Conservation (phyloP, 2,329 filamentous ascomycete genomes). For the Cladosporium sp. region DNA sequence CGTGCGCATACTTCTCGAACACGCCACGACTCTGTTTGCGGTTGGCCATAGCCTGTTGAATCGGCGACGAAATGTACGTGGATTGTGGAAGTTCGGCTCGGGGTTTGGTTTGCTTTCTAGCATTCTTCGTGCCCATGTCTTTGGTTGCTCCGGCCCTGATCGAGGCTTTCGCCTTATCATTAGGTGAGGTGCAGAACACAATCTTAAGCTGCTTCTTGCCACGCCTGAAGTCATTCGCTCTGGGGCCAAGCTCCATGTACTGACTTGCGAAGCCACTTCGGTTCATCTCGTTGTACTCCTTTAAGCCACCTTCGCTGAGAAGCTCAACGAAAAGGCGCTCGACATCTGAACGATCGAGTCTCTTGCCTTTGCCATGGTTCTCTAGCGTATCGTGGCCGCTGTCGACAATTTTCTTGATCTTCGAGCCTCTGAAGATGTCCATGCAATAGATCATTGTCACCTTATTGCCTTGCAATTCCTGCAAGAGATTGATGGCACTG, state of each 20-base stretch:
- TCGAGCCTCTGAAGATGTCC: slow-evolving; percentile 77
- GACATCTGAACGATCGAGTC: slow-evolving; percentile 71
- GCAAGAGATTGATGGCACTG: slow-evolving; percentile 68
- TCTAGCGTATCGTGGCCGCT: slow-evolving; percentile 53
- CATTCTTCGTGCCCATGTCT: slow-evolving; percentile 13
- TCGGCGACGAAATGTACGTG: slow-evolving; percentile 67
- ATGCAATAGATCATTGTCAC: slow-evolving; percentile 78
- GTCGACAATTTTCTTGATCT: slow-evolving; percentile 58
- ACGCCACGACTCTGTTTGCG: slow-evolving; percentile 32
- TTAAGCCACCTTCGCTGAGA: slow-evolving; percentile 69
- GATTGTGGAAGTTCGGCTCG: slow-evolving; percentile 48
- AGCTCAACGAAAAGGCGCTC: slow-evolving; percentile 82
- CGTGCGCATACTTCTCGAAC: slow-evolving; percentile 38
- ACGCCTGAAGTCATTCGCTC: slow-evolving; percentile 48
- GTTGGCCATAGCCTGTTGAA: slow-evolving; percentile 44
- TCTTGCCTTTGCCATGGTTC: slow-evolving; percentile 67
- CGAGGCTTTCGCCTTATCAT: slow-evolving; percentile 2
- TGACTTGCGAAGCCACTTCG: slow-evolving; percentile 66
- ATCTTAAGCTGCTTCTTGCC: slow-evolving; percentile 51
- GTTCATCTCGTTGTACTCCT: slow-evolving; percentile 55
- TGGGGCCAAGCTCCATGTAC: slow-evolving; percentile 61
- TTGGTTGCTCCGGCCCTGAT: slow-evolving; percentile 27
- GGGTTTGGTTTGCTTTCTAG: slow-evolving; percentile 29
- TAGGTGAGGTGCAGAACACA: slow-evolving; percentile 47
- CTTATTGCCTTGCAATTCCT: slow-evolving; percentile 55